Evolutionary conservation across 2,329 filamentous ascomycete species (phyloP), one percentile per base, ranked within the genome.

Genomic region (Cadophora luteo-olivacea): DNA sequence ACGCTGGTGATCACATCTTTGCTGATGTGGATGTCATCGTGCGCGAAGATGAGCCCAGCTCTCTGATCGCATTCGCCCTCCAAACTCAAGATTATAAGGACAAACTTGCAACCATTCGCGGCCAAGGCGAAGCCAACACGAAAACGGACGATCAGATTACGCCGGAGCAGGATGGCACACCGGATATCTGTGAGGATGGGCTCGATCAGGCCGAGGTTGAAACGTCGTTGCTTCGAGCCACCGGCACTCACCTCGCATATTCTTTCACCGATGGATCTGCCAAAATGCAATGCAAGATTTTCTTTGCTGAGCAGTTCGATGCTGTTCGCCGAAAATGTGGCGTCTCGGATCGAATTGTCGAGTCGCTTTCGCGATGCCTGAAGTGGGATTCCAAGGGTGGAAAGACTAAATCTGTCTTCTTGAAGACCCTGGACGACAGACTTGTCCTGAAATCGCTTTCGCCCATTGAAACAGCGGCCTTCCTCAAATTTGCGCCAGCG

Each of bases 311-410:
- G 79, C 96, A 97, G 72, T 99, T 99, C 75, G 96, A 99, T 80
- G 96, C 96, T 3, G 85, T 99, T 49, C 89, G 96, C 66, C 88
- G 92, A 67, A 97, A 97, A 80, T 98, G 95, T 72, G 95, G 95
- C 19, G 92, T 97, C 9, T 90, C 93, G 0, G 94, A 98, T 77
- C 92, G 96, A 45, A 97, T 99, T 72, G 90, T 98, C 32, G 96
- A 99, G 78, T 97, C 94, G 1, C 84, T 99, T 25, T 98, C 96
- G 8, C 89, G 96, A 24, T 99, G 97, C 80, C 86, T 97, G 24
- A 97, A 98, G 79, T 99, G 95, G 92, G 96, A 99, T 80, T 97
- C 93, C 3, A 97, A 97, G 78, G 97, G 96, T 29, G 96, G 96
- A 73, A 99, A 99, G 81, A 97, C 95, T 1, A 97, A 97, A 78